Base-by-base conservation (phyloP, 208 protist genomes). In the Phytomonas francai region DNA sequence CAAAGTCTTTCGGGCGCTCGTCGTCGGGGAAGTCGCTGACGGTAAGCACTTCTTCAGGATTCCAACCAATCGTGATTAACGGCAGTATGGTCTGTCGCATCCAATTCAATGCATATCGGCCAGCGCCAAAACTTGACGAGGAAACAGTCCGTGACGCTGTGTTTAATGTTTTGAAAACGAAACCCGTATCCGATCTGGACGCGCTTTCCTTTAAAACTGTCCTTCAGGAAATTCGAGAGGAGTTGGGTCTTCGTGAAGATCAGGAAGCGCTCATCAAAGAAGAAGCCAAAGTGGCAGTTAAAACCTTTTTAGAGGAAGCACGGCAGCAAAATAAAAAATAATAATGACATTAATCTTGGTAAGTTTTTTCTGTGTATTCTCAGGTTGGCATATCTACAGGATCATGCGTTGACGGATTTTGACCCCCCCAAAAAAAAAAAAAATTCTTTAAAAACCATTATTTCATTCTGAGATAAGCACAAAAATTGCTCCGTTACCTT, bases 1-100 rank as follows among this genome's bases (percentile, higher is more conserved):
- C 81, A 6, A 57, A 78, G 61, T 64, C 33, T 3, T 73, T 74
- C 28, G 82, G 82, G 9, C 75, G 71, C 30, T 79, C 77, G 0
- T 62, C 59, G 1, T 84, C 82, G 6, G 87, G 84, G 11, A 92
- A 91, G 73, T 86, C 84, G 22, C 27, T 89, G 25, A 75, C 67
- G 4, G 85, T 95, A 8, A 60, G 78, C 39, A 73, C 84, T 0
- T 82, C 80, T 19, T 67, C 65, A 5, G 84, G 84, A 56, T 86
- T 79, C 34, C 83, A 77, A 77, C 73, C 65, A 22, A 74, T 84
- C 56, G 72, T 78, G 60, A 61, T 72, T 28, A 45, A 58, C 3
- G 59, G 74, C n/a, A 71, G 71, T 11, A 25, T 54, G 8, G 45
- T 92, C 0, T 88, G 76, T 39, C 73, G 77, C 14, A 63, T 85